Base-by-base conservation (phyloP, 2,329 filamentous ascomycete genomes). In the Neofusicoccum cordaticola region DNA sequence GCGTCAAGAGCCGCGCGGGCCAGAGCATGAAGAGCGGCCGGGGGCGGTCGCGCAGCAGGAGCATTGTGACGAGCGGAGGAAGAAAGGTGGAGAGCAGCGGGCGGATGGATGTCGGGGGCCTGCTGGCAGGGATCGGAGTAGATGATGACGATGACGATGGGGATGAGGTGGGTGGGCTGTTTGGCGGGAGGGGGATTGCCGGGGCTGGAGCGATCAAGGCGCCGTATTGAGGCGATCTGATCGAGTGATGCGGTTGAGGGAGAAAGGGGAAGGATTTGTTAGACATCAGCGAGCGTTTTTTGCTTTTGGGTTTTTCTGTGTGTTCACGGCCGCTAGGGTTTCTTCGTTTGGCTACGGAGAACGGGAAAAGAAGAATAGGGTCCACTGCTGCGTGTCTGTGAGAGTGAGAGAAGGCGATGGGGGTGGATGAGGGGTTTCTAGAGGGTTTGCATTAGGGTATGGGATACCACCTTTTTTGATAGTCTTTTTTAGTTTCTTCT, bases 41-140 rank as follows among this genome's bases (percentile, higher is more conserved):
- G 13, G 71, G 69, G 7, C 45, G 9, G 41, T 66, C 9, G 52
- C 64, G 58, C 17, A 67, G 68, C 50, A 65, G 67, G 35, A 69
- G 66, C 6, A n/a, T 45, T 5, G 50, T 44, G 22, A 47, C 61
- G 11, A 63, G 41, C 5, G 31, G 42, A 0, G 61, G 50, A 6
- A 11, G 13, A 11, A 53, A 41, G 27, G 15, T 13, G 19, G n/a
- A n/a, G 27, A 44, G 41, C 8, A 65, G 27, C 8, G 65, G 61
- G 51, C 72, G 72, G 51, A 71, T 73, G 6, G 73, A 77, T 65
- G 73, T 78, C 7, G 68, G 66, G 0, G 71, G 69, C 0, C 72
- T 78, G 34, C 69, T 78, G 67, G 71, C 75, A 42, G 76, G 73
- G 56, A 73, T 78, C 53, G 74, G 31, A 3, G 44, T 77, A 52